These are phyloP conservation scores for Colletotrichum coccodes DNA, from an alignment of 2,329 filamentous ascomycete species.

Conservation along the genomic window DNA sequence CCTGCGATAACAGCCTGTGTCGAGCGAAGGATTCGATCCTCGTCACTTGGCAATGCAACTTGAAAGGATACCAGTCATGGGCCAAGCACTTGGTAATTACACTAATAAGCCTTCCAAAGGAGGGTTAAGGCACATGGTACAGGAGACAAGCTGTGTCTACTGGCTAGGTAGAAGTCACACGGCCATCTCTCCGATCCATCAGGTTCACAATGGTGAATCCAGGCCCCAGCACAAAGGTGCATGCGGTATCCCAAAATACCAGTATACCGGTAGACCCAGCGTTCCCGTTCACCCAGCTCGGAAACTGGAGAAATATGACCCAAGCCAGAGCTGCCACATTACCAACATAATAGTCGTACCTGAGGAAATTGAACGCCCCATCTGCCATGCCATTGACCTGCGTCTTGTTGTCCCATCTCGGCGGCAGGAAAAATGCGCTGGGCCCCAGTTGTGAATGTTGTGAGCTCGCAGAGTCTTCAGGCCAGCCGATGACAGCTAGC, in stretches of 20 bases:
- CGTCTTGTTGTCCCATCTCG: not conserved
- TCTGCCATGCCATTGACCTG: not conserved
- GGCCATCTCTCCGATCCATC: not conserved
- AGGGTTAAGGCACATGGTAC: not conserved
- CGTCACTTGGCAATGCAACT: not conserved
- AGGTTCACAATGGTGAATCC: not conserved
- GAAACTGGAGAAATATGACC: not conserved
- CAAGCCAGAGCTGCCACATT: not conserved
- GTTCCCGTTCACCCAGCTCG: not conserved
- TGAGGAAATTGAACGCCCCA: constrained; percentile 1
- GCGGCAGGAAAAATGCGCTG: not conserved
- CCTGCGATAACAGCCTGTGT: not conserved
- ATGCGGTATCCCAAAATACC: not conserved
- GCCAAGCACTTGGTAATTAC: no score
- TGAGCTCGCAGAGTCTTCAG: not conserved
- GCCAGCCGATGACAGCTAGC: not conserved
- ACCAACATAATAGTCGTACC: not conserved
- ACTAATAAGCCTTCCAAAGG: not conserved
- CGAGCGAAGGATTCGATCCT: not conserved
- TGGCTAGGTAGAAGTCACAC: not conserved
- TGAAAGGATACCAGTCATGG: not conserved
- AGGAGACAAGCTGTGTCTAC: not conserved
- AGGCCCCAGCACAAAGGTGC: not conserved
- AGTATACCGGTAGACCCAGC: not conserved
- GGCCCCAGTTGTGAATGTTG: not conserved